These are phyloP conservation scores for Vitis vinifera DNA, from an alignment of 164 flowering plant genomes.

Conservation along the genomic window DNA sequence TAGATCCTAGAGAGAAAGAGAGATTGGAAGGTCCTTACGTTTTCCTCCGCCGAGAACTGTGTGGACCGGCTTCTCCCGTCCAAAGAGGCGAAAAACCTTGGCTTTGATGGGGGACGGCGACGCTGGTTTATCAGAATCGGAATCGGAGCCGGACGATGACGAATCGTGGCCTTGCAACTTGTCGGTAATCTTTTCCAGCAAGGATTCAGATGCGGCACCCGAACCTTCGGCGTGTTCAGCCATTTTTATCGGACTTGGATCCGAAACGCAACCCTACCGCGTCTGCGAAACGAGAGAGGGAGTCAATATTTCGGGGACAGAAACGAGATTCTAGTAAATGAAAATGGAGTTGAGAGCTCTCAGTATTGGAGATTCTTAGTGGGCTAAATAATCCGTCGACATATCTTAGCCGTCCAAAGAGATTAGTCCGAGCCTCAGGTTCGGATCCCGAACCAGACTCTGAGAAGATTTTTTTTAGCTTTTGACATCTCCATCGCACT, in stretches of 20 bases:
- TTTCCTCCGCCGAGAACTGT: slow-evolving; percentile 72
- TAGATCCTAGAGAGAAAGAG: background rate
- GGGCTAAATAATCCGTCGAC: background rate
- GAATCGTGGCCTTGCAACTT: slow-evolving; percentile 41
- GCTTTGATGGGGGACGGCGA: slow-evolving; percentile 36
- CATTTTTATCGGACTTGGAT: slow-evolving; percentile 15
- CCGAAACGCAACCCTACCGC: background rate
- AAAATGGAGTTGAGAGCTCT: background rate
- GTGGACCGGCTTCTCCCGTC: slow-evolving; percentile 73
- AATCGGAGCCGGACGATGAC: slow-evolving; percentile 49
- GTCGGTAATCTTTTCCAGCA: slow-evolving; percentile 55
- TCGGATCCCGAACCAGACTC: background rate
- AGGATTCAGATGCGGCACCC: slow-evolving; percentile 22
- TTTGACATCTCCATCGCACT: too few species aligned
- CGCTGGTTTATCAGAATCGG: slow-evolving; percentile 41
- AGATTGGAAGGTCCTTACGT: slow-evolving; percentile 36
- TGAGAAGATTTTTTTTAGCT: too few species aligned
- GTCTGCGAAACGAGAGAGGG: too few species aligned
- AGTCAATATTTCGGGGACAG: too few species aligned
- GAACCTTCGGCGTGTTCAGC: slow-evolving; percentile 41
- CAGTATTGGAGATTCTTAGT: too few species aligned
- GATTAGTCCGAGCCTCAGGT: slow-evolving; percentile 9
- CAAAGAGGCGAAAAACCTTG: slow-evolving; percentile 56
- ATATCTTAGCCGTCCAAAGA: slow-evolving; percentile 1
- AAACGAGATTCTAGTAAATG: background rate